Base-by-base conservation (phyloP, 129 eudicot species). In the Apium graveolens region DNA sequence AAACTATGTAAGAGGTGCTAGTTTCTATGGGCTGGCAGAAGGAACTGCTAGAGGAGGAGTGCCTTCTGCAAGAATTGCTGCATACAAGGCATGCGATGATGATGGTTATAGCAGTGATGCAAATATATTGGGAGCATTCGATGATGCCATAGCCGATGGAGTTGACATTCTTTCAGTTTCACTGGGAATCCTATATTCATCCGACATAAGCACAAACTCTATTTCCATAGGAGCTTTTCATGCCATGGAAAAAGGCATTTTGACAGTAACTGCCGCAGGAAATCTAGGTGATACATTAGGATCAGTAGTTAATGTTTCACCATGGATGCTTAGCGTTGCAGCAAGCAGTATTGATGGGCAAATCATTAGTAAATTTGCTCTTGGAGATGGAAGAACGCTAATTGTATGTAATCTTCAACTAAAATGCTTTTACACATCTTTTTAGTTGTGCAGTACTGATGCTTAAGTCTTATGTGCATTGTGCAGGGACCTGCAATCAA, bases 41-140 rank as follows among this genome's bases (percentile, higher is more conserved):
- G 91, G 91, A 46, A 85, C 84, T n/a, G 92, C 92, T 6, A 80
- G 89, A 24, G 92, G 92, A 3, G 89, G 79, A 13, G 91, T 86
- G 11, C 89, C 89, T 8, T 72, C 82, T 0, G 84, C 87, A 1
- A 81, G 89, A 10, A 51, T 88, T 11, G 87, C 92, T 9, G 83
- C 75, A 20, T 88, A 88, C 84, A 85, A 81, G 70, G 44, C 80
- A 4, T 85, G 89, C 41, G 41, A 38, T 16, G 82, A 84, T 78
- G 20, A 77, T 5, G 72, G 43, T 75, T 80, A 81, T 2, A 81
- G 86, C 53, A 1, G 37, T 6, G 82, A 68, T 21, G 70, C 82
- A 1, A 83, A 83, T 51, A 76, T 85, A 16, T 86, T 88, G 0
- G 89, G 86, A 39, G 89, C 86, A 72, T 88, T 73, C 11, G 89